Evolutionary conservation across 2,329 filamentous ascomycete genomes (phyloP), one percentile per base, ranked within the genome.

Genomic region (Stachybotrys chartarum): DNA sequence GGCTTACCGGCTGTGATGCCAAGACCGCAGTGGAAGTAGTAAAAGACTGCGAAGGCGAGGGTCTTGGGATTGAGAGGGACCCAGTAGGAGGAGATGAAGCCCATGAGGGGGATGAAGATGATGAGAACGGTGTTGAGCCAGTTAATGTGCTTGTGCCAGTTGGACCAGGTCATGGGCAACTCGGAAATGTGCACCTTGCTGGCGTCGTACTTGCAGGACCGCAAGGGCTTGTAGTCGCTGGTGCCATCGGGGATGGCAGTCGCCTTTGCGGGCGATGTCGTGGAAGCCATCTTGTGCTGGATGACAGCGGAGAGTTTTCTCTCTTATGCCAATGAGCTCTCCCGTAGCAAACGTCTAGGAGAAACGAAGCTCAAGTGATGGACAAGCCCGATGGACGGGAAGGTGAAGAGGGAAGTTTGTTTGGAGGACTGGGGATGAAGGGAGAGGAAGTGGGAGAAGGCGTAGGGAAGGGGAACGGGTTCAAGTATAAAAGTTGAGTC

Each of bases 131-230:
- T 86, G 72, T 96, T 96, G 62, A 96, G 81, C 91, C 91, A 96
- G 81, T 96, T 91, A 78, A 96, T 82, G 70, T 96, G 91, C 76
- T 92, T 87, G 76, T 91, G 86, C 89, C 90, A 94, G 78, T 96
- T 96, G 66, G 79, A 77, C 73, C 79, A 81, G 57, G 90, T 96
- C 64, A 95, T 86, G 56, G 88, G 87, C 60, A 83, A 83, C 61
- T 95, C 91, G 61, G 90, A 85, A 73, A 96, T 94, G 74, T 96
- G 91, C 67, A 87, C 82, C 77, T 95, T 96, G 78, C 86, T 77
- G 56, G 70, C 48, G 57, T 85, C 81, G 61, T 74, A 72, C 67
- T 74, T 77, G 54, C 63, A 60, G 48, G 61, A 65, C 51, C 78
- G 77, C 50, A 78, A 70, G 57, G 79, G 79, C 63, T 78, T 73